Percentiles rank a stretch among this genome's conserved stretches.
phyloP scores from a whole-genome alignment of 2,329 filamentous ascomycete species.

The Fusarium redolens region DNA sequence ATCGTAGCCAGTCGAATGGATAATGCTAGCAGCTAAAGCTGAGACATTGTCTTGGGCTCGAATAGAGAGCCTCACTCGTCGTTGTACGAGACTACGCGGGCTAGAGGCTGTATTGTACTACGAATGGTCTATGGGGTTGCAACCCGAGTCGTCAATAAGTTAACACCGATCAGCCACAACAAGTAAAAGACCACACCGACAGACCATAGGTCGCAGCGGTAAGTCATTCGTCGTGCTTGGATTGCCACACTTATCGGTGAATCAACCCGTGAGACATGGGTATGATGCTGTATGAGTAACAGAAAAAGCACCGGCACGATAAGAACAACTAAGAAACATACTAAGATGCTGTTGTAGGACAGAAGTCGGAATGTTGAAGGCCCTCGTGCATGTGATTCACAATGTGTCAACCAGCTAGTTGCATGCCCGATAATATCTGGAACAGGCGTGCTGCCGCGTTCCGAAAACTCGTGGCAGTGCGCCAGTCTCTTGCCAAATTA shows the following conservation, averaged over 20 bases:
- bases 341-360: background rate
- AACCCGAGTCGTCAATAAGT: background rate
- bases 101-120: background rate
- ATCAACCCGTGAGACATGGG: background rate
- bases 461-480: background rate
- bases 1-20: background rate
- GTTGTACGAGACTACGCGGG: background rate
- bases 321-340: background rate
- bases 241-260: background rate
- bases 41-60: background rate
- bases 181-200: background rate
- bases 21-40: background rate
- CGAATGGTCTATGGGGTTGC: background rate
- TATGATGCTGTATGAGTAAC: background rate
- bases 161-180: background rate
- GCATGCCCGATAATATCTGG: slow-evolving; percentile 16
- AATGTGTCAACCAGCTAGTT: slow-evolving; percentile 9
- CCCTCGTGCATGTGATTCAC: background rate
- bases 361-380: background rate
- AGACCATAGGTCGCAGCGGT: too few species aligned
- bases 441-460: slow-evolving; percentile 9
- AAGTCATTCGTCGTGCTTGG: background rate
- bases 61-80: background rate
- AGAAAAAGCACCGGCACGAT: background rate
- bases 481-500: background rate